phyloP scores from a whole-genome alignment of 1,284 basidiomycete species.

The Termitomyces sp. region DNA sequence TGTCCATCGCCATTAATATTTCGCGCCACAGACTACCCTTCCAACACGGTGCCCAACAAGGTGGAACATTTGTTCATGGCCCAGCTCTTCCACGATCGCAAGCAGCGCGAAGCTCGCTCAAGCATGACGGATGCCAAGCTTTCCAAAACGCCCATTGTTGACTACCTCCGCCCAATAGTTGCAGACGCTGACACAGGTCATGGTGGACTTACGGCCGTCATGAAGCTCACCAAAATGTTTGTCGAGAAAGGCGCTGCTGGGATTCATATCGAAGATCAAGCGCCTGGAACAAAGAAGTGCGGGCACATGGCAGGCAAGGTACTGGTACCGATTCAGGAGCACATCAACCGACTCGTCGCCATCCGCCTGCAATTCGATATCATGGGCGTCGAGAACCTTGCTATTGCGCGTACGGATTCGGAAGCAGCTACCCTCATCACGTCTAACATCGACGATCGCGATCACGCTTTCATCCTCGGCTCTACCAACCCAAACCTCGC shows the following conservation, averaged over 20 bases:
- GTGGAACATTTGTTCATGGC: constrained; percentile 87
- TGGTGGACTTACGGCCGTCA: constrained; percentile 76
- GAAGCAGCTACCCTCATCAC: constrained; percentile 97
- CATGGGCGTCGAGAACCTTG: constrained; percentile 63
- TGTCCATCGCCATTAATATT: neutral
- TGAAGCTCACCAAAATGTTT: constrained; percentile 78
- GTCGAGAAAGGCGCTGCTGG: constrained; percentile 79
- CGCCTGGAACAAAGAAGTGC: constrained; percentile 81
- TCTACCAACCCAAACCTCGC: constrained; percentile 70
- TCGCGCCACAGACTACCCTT: constrained; percentile 72
- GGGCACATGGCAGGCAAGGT: constrained; percentile 84
- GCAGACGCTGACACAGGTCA: constrained; percentile 86
- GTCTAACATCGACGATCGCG: constrained; percentile 93
- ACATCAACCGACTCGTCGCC: constrained; percentile 73
- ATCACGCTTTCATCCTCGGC: constrained; percentile 96
- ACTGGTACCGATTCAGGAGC: constrained; percentile 73
- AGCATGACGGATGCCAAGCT: constrained; percentile 72
- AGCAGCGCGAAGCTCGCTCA: constrained; percentile 76
- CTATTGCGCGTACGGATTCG: constrained; percentile 79
- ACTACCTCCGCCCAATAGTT: constrained; percentile 71
- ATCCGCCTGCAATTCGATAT: constrained; percentile 65
- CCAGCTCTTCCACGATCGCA: constrained; percentile 85
- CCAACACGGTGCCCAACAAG: constrained; percentile 92
- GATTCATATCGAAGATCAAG: constrained; percentile 82
- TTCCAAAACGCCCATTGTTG: constrained; percentile 53